These are phyloP conservation scores for Lasiodiplodia citricola DNA, from an alignment of 2,329 filamentous ascomycete genomes.

Conservation along the genomic window DNA sequence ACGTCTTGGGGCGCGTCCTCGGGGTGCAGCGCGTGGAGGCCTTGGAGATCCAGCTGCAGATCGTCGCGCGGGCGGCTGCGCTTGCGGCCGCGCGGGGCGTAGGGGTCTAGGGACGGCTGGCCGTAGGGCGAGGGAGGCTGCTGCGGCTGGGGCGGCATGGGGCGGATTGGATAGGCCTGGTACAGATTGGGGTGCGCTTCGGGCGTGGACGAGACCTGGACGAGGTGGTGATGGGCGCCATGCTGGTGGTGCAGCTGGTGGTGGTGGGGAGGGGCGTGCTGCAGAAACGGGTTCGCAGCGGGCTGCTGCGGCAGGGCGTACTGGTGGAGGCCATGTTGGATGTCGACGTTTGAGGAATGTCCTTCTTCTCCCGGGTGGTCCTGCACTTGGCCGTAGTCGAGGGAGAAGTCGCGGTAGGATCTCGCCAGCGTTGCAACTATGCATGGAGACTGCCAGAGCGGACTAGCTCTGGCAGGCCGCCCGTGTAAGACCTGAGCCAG, in stretches of 20 bases:
- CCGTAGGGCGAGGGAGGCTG: slow-evolving; percentile 38
- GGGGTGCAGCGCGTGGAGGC: slow-evolving; percentile 47
- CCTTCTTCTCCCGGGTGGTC: slow-evolving; percentile 50
- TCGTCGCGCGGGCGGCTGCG: slow-evolving; percentile 49
- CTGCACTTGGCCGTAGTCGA: slow-evolving; percentile 51
- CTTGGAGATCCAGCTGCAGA: slow-evolving; percentile 43
- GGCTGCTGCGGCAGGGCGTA: slow-evolving; percentile 38
- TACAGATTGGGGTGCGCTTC: slow-evolving; percentile 22
- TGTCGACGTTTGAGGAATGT: slow-evolving; percentile 50
- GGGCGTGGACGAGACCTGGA: slow-evolving; percentile 44
- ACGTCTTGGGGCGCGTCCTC: slow-evolving; percentile 45
- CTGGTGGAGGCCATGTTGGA: slow-evolving; percentile 46
- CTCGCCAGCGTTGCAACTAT: slow-evolving; percentile 57
- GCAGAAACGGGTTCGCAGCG: slow-evolving; percentile 34
- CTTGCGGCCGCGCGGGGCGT: slow-evolving; percentile 44
- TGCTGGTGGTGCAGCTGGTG: slow-evolving; percentile 33
- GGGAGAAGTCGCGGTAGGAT: slow-evolving; percentile 51
- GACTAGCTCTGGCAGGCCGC: slow-evolving; percentile 55
- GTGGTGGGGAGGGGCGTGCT: slow-evolving; percentile 33
- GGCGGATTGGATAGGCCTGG: slow-evolving; percentile 28
- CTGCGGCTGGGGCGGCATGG: slow-evolving; percentile 40
- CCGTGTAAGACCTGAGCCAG: slow-evolving; percentile 50
- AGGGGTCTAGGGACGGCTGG: slow-evolving; percentile 34
- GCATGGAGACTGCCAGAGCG: slow-evolving; percentile 58
- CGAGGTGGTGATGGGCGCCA: slow-evolving; percentile 41